These are phyloP conservation scores for Russula sp. DNA, from an alignment of 768 basidiomycete species.

Conservation along the genomic window DNA sequence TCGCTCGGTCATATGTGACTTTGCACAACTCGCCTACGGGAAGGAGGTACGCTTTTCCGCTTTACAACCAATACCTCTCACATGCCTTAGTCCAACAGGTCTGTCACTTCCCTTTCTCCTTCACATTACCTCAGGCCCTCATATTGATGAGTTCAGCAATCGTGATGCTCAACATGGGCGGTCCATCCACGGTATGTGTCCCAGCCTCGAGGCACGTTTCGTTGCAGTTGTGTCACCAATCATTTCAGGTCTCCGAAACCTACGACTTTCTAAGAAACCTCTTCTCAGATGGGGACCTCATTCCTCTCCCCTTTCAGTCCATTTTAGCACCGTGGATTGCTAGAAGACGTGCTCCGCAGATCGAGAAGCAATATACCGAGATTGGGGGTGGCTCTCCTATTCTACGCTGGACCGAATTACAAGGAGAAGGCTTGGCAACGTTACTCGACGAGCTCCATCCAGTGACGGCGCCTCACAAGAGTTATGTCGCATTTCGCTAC, in stretches of 20 bases:
- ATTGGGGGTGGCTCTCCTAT: constrained; percentile 99
- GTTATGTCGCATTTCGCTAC: constrained; percentile 94
- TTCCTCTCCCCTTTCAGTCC: constrained; percentile 89
- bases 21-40: constrained; percentile 1
- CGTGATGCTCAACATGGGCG: constrained; percentile 99
- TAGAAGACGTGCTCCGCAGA: constrained; percentile 78
- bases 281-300: constrained; percentile 89
- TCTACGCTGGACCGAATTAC: constrained; percentile 76
- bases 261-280: constrained; percentile 87
- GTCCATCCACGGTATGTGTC: constrained; percentile 74
- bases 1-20: constrained; percentile 20
- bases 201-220: not conserved
- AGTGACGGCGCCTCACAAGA: constrained; percentile 87
- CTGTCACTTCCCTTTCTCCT: not conserved
- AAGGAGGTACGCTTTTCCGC: constrained; percentile 14
- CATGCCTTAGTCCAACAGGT: constrained; percentile 21
- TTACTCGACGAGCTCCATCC: constrained; percentile 95
- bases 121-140: not conserved
- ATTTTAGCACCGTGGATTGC: constrained; percentile 86
- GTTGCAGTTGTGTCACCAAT: not conserved
- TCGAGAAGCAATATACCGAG: constrained; percentile 88
- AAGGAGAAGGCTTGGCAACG: constrained; percentile 84
- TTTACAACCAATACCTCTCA: not conserved
- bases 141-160: constrained; percentile 43
- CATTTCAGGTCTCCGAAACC: constrained; percentile 78